phyloP scores from a whole-genome alignment of 345 rosid species.

The Eutrema yunnanense region DNA sequence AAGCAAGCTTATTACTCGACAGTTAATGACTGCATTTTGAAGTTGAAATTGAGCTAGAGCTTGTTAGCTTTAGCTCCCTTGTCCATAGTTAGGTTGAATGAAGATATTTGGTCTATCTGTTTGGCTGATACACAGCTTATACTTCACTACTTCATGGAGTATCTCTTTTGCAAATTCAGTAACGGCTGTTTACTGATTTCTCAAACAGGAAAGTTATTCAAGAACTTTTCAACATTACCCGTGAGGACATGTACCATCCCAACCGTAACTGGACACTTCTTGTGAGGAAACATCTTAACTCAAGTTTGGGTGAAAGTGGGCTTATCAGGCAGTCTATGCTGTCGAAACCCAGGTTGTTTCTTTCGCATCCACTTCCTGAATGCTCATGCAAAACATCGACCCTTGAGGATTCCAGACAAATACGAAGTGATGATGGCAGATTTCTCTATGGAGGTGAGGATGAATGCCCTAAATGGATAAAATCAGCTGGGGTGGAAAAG shows the following conservation, averaged over 20 bases:
- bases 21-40: not conserved
- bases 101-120: not conserved
- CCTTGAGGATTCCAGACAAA: slow-evolving; percentile 28
- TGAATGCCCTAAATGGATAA: slow-evolving; percentile 92
- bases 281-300: slow-evolving; percentile 75
- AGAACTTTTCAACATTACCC: slow-evolving; percentile 45
- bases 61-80: slow-evolving; percentile 1
- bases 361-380: slow-evolving; percentile 94
- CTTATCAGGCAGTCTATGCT: slow-evolving; percentile 55
- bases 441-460: slow-evolving; percentile 68
- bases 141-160: not conserved
- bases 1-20: slow-evolving; percentile 1
- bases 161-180: not conserved
- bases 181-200: slow-evolving; percentile 5
- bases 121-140: not conserved
- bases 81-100: not conserved
- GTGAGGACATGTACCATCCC: slow-evolving; percentile 73
- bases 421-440: slow-evolving; percentile 39
- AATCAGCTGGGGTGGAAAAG: slow-evolving; percentile 39
- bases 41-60: not conserved
- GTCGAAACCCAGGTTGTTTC: slow-evolving; percentile 64
- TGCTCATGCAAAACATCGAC: slow-evolving; percentile 81
- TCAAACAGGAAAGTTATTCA: slow-evolving; percentile 63
- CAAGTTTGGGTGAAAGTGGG: slow-evolving; percentile 75
- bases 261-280: slow-evolving; percentile 67